phyloP scores from a whole-genome alignment of 805 yeast genomes.

The fission yeast (Schizosaccharomyces pombe) region DNA sequence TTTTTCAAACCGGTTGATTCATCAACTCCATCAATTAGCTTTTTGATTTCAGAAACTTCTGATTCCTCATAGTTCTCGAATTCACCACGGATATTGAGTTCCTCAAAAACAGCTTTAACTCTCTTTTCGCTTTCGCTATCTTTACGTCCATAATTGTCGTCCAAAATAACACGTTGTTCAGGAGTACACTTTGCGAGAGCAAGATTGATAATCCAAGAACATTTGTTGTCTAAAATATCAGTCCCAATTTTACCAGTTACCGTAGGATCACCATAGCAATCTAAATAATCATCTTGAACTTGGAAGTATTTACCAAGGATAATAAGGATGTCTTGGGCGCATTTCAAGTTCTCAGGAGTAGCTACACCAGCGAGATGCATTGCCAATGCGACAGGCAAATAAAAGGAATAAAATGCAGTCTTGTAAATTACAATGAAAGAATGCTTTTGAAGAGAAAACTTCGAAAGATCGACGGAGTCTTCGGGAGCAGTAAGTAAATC shows the following conservation, averaged over 20 bases:
- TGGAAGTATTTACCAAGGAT: conserved; percentile 97
- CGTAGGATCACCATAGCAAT: conserved; percentile 91
- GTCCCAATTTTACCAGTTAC: conserved; percentile 97
- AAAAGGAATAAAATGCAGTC: conserved; percentile 93
- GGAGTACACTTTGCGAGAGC: conserved; percentile 59
- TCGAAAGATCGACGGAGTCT: conserved; percentile 67
- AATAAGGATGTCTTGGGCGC: conserved; percentile 65
- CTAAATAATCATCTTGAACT: conserved; percentile 90
- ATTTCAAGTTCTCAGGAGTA: conserved; percentile 52
- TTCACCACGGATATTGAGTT: conserved; percentile 43
- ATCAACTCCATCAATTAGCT: conserved; percentile 47
- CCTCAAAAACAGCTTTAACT: conserved; percentile 51
- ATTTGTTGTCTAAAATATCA: conserved; percentile 92
- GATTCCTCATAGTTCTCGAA: conserved; percentile 69
- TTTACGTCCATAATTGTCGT: conserved; percentile 69
- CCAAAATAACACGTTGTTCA: conserved; percentile 63
- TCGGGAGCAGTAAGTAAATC: conserved; percentile 96
- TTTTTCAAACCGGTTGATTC: conserved; percentile 85
- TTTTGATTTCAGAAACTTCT: conserved; percentile 38
- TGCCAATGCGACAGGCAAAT: conserved; percentile 89
- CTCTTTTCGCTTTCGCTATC: conserved; percentile 40
- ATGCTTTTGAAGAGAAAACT: conserved; percentile 72
- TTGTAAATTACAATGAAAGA: conserved; percentile 87
- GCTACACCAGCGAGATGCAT: conserved; percentile 75
- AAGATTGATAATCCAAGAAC: conserved; percentile 91